A percentile compares a stretch with the other conserved stretches of the same genome.
Conservation (phyloP, 257 asterid genomes). For the Lycium ferocissimum region DNA sequence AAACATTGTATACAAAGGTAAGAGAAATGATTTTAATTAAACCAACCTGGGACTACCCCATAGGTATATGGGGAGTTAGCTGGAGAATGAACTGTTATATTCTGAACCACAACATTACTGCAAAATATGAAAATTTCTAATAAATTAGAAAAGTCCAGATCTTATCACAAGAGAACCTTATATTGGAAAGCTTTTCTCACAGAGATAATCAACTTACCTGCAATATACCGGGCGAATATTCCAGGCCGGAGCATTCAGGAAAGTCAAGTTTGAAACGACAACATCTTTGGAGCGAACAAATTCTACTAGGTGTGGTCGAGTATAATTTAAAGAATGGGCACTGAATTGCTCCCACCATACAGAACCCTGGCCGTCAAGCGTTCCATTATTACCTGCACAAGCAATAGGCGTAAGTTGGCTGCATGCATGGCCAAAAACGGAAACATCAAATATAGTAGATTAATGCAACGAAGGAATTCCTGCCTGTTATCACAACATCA, state of each 20-base stretch:
- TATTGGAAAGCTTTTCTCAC: background rate
- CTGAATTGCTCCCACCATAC: slow-evolving; percentile 74
- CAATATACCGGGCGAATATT: slow-evolving; percentile 72
- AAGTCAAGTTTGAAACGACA: slow-evolving; percentile 75
- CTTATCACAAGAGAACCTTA: background rate
- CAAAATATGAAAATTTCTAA: slow-evolving; percentile 34
- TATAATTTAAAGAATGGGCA: slow-evolving; percentile 61
- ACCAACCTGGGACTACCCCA: slow-evolving; percentile 81
- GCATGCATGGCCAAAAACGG: background rate
- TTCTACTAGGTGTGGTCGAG: slow-evolving; percentile 80
- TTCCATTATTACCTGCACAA: slow-evolving; percentile 75
- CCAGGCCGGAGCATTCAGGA: slow-evolving; percentile 80
- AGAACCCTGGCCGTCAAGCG: slow-evolving; percentile 81
- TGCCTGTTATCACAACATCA: slow-evolving; percentile 80
- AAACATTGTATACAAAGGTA: background rate
- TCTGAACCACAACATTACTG: slow-evolving; percentile 81
- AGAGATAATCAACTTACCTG: slow-evolving; percentile 51
- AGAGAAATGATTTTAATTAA: background rate
- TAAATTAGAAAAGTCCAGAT: slow-evolving; percentile 23
- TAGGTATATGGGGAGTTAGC: slow-evolving; percentile 72
- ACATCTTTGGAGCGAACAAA: slow-evolving; percentile 56
- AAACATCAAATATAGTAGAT: slow-evolving; percentile 18
- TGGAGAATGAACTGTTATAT: slow-evolving; percentile 68
- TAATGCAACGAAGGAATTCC: slow-evolving; percentile 6
- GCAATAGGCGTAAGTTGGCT: background rate